Percentiles rank a stretch among this genome's conserved stretches.
Evolutionary conservation across 345 rosid species (phyloP).

Genomic region (Rhodomyrtus tomentosa): DNA sequence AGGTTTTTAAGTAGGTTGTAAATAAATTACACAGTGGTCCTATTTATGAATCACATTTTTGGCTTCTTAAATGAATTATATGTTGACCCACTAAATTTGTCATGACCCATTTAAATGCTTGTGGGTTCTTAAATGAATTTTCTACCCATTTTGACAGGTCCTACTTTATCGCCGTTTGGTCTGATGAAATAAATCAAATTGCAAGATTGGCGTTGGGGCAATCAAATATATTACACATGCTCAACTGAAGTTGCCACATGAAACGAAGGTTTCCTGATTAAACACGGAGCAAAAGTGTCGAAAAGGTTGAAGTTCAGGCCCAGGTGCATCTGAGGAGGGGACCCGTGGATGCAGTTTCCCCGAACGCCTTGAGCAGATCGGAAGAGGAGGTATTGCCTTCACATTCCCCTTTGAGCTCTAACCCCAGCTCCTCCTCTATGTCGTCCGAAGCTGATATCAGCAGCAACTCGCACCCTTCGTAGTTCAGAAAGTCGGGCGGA

Average conservation of each 20-base stretch:
- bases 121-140: no score
- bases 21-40: no score
- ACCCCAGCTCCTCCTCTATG: conserved; percentile 48
- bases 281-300: not conserved
- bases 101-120: no score
- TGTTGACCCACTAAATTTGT: no score
- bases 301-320: conserved; percentile 10
- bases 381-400: conserved; percentile 33
- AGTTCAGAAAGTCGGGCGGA: conserved; percentile 58
- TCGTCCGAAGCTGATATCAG: conserved; percentile 58
- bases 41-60: no score
- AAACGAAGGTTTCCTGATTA: not conserved
- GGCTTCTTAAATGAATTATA: no score
- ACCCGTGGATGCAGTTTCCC: conserved; percentile 17
- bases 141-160: no score
- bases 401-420: conserved; percentile 19
- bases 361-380: conserved; percentile 44
- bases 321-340: conserved; percentile 54
- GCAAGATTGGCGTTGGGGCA: not conserved
- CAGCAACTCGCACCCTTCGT: conserved; percentile 69
- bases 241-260: no score
- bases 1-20: no score
- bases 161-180: no score
- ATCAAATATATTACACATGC: not conserved
- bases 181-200: not conserved